Conservation (phyloP, 2,329 filamentous ascomycete genomes). For the Beauveria sp. region DNA sequence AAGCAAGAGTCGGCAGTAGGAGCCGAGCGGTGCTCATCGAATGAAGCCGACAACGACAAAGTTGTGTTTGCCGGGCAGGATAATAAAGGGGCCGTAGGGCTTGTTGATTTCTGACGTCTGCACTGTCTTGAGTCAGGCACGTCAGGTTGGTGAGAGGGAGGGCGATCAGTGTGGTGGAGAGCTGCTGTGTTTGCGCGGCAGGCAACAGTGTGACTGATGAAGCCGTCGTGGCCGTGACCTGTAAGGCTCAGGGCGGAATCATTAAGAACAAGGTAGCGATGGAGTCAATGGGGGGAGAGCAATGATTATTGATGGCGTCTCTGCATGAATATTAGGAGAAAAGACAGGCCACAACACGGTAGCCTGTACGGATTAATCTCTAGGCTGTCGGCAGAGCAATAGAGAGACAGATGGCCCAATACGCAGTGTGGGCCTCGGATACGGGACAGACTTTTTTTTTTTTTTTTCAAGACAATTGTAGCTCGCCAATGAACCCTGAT, state of each 20-base stretch:
- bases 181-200: not conserved
- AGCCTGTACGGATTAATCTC: not conserved
- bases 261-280: not conserved
- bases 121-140: not conserved
- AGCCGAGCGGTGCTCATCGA: not conserved
- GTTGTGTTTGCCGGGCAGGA: not conserved
- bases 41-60: not conserved
- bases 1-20: not conserved
- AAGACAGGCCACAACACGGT: not conserved
- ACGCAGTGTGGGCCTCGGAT: slow-evolving; percentile 2
- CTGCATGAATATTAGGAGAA: too few species aligned
- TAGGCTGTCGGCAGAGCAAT: not conserved
- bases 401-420: not conserved
- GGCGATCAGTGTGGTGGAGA: slow-evolving; percentile 1
- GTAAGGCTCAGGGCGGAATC: too few species aligned
- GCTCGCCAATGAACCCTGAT: not conserved
- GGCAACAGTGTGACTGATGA: not conserved
- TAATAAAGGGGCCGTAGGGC: not conserved
- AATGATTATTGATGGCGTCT: not conserved
- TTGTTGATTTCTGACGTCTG: not conserved
- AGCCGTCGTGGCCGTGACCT: too few species aligned
- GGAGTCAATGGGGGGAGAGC: not conserved
- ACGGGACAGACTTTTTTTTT: slow-evolving; percentile 6
- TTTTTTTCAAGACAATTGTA: not conserved
- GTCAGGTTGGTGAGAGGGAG: not conserved